These are phyloP conservation scores for Mycena sanguinolenta DNA, from an alignment of 768 basidiomycete genomes.

Conservation along the genomic window DNA sequence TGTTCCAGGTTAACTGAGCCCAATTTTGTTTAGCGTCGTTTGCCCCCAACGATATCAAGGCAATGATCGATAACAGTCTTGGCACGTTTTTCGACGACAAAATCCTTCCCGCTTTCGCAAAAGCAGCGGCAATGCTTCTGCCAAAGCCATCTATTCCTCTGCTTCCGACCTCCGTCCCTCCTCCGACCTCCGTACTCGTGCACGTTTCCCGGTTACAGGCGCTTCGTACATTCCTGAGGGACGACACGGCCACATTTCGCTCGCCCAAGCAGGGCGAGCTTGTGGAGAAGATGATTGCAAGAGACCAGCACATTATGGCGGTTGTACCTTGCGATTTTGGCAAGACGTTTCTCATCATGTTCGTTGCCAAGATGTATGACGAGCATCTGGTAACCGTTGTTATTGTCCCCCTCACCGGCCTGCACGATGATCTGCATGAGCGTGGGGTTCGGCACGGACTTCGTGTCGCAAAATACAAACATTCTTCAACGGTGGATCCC, in stretches of 20 bases:
- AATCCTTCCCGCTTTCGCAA: neutral
- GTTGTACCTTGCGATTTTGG: constrained; percentile 15
- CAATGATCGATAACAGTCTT: no score
- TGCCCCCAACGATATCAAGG: no score
- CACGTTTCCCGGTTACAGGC: neutral
- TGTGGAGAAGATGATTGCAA: neutral
- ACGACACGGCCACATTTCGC: neutral
- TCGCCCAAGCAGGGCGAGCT: constrained; percentile 12
- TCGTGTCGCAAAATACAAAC: no score
- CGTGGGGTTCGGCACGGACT: no score
- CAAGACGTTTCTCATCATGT: constrained; percentile 13
- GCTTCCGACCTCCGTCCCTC: neutral
- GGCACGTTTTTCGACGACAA: neutral
- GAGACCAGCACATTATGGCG: neutral
- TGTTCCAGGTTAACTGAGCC: no score
- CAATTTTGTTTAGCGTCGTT: no score
- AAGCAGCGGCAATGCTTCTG: neutral
- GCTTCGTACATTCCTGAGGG: neutral
- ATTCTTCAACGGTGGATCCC: no score
- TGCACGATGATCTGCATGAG: no score
- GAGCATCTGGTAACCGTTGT: neutral
- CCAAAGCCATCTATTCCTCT: neutral
- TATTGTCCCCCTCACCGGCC: no score
- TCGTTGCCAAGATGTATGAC: neutral
- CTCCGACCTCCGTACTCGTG: neutral